A percentile compares a stretch with the other conserved stretches of the same genome.
phyloP scores from a whole-genome alignment of 768 basidiomycete genomes.

The Agrocybe chaxingu region DNA sequence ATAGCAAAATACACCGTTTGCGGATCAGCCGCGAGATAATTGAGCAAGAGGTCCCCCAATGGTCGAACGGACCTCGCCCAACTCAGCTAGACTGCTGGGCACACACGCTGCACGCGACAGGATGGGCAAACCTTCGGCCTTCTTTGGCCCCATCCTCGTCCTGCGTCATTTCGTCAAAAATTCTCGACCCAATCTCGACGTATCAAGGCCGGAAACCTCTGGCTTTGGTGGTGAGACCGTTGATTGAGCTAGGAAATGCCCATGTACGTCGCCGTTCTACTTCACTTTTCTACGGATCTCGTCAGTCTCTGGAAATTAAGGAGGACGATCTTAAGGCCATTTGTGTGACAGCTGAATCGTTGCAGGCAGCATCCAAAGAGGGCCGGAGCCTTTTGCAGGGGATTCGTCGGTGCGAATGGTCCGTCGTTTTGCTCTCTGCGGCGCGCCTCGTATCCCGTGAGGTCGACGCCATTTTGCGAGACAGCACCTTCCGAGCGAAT shows the following conservation, averaged over 20 bases:
- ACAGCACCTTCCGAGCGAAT: constrained; percentile 15
- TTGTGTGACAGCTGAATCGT: constrained; percentile 7
- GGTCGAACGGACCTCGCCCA: constrained; percentile 10
- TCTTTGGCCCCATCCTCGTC: constrained; percentile 12
- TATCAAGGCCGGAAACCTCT: constrained; percentile 7
- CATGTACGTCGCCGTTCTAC: constrained; percentile 13
- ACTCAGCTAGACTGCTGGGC: constrained; percentile 16
- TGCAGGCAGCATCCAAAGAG: constrained; percentile 9
- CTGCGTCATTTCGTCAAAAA: constrained; percentile 11
- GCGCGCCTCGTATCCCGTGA: constrained; percentile 15
- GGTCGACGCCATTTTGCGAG: constrained; percentile 13
- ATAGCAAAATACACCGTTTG: not conserved
- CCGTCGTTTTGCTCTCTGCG: constrained; percentile 18
- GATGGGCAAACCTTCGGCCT: constrained; percentile 15
- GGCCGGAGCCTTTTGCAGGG: constrained; percentile 16
- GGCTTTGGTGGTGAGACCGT: constrained; percentile 15
- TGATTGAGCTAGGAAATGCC: constrained; percentile 18
- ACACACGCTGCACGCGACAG: constrained; percentile 15
- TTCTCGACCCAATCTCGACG: constrained; percentile 6
- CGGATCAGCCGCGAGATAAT: constrained; percentile 6
- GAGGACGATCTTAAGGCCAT: too few species aligned
- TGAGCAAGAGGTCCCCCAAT: constrained; percentile 12
- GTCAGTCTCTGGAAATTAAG: too few species aligned
- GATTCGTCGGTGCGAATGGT: constrained; percentile 17
- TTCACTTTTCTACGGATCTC: too few species aligned